These are phyloP conservation scores for Ustilago trichophora DNA, from an alignment of 1,284 basidiomycete species.

Conservation along the genomic window DNA sequence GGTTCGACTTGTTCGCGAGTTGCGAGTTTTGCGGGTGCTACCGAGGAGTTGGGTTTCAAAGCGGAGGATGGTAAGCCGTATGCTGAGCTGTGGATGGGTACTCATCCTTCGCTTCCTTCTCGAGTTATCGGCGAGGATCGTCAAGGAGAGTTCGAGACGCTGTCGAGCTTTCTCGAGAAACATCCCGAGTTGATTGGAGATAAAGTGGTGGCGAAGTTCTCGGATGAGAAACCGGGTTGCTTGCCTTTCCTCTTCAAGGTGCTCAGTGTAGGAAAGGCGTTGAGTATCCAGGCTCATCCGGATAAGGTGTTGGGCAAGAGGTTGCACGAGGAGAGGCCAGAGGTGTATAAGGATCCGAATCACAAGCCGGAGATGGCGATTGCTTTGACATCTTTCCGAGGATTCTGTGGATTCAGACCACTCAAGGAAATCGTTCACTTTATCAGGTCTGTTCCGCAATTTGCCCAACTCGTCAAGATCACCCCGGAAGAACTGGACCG, in stretches of 20 bases:
- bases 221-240: constrained; percentile 29
- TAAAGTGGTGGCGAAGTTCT: constrained; percentile 25
- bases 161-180: constrained; percentile 40
- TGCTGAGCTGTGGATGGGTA: constrained; percentile 87
- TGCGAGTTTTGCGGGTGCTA: constrained; percentile 54
- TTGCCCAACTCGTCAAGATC: constrained; percentile 69
- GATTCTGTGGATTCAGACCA: constrained; percentile 90
- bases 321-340: constrained; percentile 78
- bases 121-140: constrained; percentile 69
- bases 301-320: constrained; percentile 86
- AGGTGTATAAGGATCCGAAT: constrained; percentile 92
- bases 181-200: constrained; percentile 53
- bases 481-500: background rate
- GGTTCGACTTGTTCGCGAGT: constrained; percentile 44
- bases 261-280: constrained; percentile 87
- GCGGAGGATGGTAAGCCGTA: constrained; percentile 48
- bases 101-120: constrained; percentile 88
- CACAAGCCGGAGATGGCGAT: constrained; percentile 99
- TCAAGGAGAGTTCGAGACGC: constrained; percentile 8
- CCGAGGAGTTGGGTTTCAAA: constrained; percentile 37
- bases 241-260: constrained; percentile 66
- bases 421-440: constrained; percentile 76
- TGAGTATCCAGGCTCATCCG: constrained; percentile 97
- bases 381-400: constrained; percentile 88
- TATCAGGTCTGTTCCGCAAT: constrained; percentile 79